Evolutionary conservation across 495 filamentous ascomycete genomes (phyloP), one percentile per base, ranked within the genome.

Genomic region (Penicillium paradoxum): DNA sequence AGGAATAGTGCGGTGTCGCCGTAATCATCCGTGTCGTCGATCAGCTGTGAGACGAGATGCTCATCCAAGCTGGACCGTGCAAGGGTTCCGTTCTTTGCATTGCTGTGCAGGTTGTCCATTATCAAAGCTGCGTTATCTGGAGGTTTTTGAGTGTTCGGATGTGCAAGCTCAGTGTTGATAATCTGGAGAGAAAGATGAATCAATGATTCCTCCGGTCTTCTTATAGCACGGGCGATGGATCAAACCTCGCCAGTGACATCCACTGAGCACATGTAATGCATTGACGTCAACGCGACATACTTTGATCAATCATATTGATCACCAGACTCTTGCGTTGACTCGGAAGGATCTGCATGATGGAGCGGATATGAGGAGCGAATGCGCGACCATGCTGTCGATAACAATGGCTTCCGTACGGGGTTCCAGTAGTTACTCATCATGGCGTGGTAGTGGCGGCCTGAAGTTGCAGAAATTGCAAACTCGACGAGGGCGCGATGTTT

Each of bases 21-120:
- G 13, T 47, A 19, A 75, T 75, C 43, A 85, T 67, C 81, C 80
- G 14, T 9, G 11, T 47, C 45, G 36, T 45, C n/a, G 42, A 45
- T 15, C 13, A 15, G 6, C 14, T 36, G 33, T n/a, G 5, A 9
- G 14, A 36, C 10, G 13, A 36, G 33, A 36, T 3, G 6, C 13
- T 36, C 33, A 15, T n/a, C 33, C 33, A 36, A 36, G 33, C 3
- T 15, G 10, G 33, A 1, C 15, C 33, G 33, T 9, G 33, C 15
- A 9, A 36, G 33, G 33, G 33, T 36, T 36, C 33, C 33, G 14
- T 36, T 36, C 33, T 36, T 36, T 15, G 33, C 33, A 2, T n/a
- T 36, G 33, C 1, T 15, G 14, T 36, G 33, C 3, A 36, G 33
- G 15, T n/a, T 15, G 13, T 36, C 33, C 33, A 36, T 36, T 36